phyloP scores from a whole-genome alignment of 2,329 filamentous ascomycete genomes.

The Alternaria rosae region DNA sequence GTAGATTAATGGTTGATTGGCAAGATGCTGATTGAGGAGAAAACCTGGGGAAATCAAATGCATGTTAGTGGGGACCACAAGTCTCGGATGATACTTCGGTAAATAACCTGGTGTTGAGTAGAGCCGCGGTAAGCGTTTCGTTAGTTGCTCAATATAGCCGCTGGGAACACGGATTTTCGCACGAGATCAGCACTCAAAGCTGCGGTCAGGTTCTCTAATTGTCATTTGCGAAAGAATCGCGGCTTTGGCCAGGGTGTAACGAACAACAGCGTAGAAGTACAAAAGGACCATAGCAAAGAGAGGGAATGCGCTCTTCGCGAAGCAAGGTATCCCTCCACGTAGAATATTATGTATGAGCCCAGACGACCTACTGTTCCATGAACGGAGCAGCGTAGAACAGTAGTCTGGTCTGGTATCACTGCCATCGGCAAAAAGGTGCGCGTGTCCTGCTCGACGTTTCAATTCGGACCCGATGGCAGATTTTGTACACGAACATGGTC shows the following conservation, averaged over 20 bases:
- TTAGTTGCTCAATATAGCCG: not conserved
- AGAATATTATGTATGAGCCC: conserved; percentile 5
- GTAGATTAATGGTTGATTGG: not conserved
- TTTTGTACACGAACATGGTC: not conserved
- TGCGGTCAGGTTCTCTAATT: not conserved
- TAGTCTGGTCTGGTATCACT: conserved; percentile 5
- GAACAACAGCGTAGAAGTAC: not conserved
- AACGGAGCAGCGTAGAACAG: not conserved
- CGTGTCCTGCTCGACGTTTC: not conserved
- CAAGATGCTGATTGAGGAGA: not conserved
- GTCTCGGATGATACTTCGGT: not conserved
- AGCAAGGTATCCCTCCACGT: not conserved
- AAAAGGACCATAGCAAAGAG: not conserved
- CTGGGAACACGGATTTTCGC: not conserved
- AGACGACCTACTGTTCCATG: not conserved
- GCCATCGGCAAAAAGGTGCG: not conserved
- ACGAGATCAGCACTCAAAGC: not conserved
- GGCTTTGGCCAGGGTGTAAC: not conserved
- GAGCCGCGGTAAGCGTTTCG: not conserved
- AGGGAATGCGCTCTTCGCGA: not conserved
- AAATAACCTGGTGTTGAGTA: not conserved
- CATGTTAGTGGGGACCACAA: not conserved
- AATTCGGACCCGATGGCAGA: not conserved
- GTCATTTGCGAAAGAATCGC: not conserved
- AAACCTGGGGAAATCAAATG: not conserved